Conservation (phyloP, 139 green algal genomes). For the Haematococcus lacustris region DNA sequence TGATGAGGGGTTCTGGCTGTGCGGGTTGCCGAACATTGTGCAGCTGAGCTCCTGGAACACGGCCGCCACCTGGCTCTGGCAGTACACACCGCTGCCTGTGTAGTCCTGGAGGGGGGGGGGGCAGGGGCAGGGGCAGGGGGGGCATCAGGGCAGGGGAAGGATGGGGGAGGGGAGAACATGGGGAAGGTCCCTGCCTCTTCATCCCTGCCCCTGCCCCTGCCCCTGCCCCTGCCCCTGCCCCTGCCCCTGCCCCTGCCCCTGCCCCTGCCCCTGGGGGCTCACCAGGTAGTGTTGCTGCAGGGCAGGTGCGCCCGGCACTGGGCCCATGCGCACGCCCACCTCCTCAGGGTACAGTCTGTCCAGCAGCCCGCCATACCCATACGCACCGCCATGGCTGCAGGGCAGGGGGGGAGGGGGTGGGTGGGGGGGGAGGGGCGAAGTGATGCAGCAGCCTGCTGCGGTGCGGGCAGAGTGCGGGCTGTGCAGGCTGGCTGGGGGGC, state of each 20-base stretch:
- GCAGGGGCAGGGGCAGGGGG: not conserved
- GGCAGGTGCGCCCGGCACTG: not conserved
- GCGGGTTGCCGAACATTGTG: constrained; percentile 69
- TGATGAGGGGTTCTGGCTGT: constrained; percentile 59
- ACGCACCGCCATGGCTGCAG: not conserved
- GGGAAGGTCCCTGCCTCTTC: not conserved
- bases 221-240: not conserved
- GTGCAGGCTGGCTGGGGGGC: not conserved
- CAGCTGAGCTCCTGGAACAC: constrained; percentile 51
- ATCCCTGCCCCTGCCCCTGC: not conserved
- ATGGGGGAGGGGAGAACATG: not conserved
- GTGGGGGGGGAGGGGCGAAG: no score
- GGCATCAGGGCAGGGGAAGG: not conserved
- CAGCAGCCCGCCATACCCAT: constrained; percentile 5
- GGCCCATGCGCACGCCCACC: constrained; percentile 47
- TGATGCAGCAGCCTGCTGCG: not conserved
- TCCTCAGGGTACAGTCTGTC: constrained; percentile 45
- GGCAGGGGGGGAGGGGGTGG: no score
- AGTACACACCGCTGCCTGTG: constrained; percentile 42
- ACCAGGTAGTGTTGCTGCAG: constrained; percentile 61
- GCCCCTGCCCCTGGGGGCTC: not conserved
- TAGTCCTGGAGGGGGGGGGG: constrained; percentile 2
- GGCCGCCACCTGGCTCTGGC: constrained; percentile 36
- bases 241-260: not conserved
- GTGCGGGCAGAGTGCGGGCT: not conserved